These are phyloP conservation scores for Haplosporangium sp. DNA, from an alignment of 371 early-diverging fungal species.

Conservation along the genomic window DNA sequence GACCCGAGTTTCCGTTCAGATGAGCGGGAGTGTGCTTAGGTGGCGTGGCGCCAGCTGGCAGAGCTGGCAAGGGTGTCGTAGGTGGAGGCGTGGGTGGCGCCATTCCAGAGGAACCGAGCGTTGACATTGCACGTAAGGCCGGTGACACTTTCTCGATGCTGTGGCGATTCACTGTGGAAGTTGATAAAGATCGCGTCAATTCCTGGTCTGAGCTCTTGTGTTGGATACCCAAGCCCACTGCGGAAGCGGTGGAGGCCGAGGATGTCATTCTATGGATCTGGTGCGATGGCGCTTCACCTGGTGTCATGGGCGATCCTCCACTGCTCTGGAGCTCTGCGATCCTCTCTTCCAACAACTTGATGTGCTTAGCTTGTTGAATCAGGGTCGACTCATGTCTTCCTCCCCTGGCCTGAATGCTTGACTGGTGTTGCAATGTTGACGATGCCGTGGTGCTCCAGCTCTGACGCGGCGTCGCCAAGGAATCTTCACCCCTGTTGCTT, in stretches of 20 bases:
- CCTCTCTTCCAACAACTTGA: conserved; percentile 40
- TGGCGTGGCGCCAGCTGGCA: conserved; percentile 14
- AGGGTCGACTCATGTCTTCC: conserved; percentile 49
- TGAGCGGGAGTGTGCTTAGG: conserved; percentile 13
- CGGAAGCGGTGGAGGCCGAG: background rate
- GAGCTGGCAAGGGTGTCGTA: conserved; percentile 32
- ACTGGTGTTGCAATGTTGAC: conserved; percentile 4
- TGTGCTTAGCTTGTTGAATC: conserved; percentile 49
- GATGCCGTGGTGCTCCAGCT: conserved; percentile 48
- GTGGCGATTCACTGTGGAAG: conserved; percentile 10
- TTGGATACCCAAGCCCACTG: conserved; percentile 31
- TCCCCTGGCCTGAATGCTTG: conserved; percentile 12
- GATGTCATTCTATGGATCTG: background rate
- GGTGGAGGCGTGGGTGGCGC: conserved; percentile 44
- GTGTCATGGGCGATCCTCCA: conserved; percentile 11
- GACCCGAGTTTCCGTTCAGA: conserved; percentile 13
- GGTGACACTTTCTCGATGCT: conserved; percentile 34
- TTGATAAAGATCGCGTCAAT: conserved; percentile 4
- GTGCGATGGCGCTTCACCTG: too few species aligned
- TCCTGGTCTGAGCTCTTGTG: conserved; percentile 41
- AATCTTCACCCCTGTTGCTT: conserved; percentile 23
- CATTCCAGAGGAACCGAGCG: conserved; percentile 8
- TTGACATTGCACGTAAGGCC: conserved; percentile 17
- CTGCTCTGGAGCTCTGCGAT: conserved; percentile 36
- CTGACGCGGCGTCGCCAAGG: conserved; percentile 45